A percentile compares a stretch with the other conserved stretches of the same genome.
These are phyloP conservation scores for Mycena epipterygia DNA, from an alignment of 768 basidiomycete species.

Conservation along the genomic window DNA sequence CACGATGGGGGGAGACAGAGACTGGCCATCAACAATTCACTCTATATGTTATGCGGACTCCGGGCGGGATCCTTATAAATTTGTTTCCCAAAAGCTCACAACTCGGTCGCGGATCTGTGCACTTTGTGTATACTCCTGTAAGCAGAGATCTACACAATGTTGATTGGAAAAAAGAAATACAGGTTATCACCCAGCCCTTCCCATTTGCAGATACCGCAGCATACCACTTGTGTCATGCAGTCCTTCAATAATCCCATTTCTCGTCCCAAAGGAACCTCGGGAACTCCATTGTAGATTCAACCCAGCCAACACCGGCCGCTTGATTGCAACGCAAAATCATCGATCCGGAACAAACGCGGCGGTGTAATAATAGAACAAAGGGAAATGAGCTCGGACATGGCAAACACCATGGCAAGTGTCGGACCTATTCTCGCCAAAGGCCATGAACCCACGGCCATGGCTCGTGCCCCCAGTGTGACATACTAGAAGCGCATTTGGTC, in stretches of 20 bases:
- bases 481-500: no score
- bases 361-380: neutral
- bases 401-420: constrained; percentile 6
- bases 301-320: neutral
- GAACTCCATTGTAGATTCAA: neutral
- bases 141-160: neutral
- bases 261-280: no score
- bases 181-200: neutral
- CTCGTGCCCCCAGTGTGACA: neutral
- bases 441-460: constrained; percentile 1
- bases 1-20: neutral
- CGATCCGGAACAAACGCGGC: neutral
- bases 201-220: neutral
- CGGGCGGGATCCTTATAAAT: neutral
- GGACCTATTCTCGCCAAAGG: neutral
- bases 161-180: neutral
- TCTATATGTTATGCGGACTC: neutral
- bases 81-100: no score
- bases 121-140: neutral
- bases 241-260: no score
- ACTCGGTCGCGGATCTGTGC: neutral
- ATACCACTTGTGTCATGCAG: no score
- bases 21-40: neutral
- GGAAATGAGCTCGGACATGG: neutral
- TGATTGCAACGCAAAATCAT: constrained; percentile 1